Percentiles rank a stretch among this genome's conserved stretches.
Conservation (phyloP, 306 rosid species). For the Cicer judaicum region DNA sequence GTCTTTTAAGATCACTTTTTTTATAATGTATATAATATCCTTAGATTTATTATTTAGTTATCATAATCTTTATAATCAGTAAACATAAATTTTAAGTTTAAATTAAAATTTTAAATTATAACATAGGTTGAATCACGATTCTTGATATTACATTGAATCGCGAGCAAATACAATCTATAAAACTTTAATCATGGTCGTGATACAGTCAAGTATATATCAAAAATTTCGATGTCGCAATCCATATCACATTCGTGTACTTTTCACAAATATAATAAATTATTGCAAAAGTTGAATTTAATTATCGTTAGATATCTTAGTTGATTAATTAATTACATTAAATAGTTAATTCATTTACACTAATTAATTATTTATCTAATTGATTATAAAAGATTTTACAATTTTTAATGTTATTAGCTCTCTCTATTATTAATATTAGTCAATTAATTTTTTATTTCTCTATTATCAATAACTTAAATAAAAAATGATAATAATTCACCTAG, state of each 20-base stretch:
- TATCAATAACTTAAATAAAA: no score
- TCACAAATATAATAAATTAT: neutral
- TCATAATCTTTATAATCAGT: neutral
- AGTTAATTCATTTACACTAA: no score
- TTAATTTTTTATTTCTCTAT: no score
- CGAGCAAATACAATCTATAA: neutral
- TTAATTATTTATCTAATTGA: no score
- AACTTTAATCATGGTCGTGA: neutral
- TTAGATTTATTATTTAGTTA: neutral
- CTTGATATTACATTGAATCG: neutral
- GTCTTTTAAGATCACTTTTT: no score
- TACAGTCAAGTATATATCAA: neutral
- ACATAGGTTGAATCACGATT: neutral
- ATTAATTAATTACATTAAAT: no score
- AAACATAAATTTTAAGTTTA: neutral
- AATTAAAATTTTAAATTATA: neutral
- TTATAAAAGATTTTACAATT: no score
- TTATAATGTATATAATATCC: no score
- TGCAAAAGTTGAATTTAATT: neutral
- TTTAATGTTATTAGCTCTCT: no score
- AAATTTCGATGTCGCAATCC: neutral
- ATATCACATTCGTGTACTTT: neutral
- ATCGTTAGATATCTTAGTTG: no score
- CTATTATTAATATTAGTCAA: no score
- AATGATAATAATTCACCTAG: slow-evolving; percentile 43